A percentile compares a stretch with the other conserved stretches of the same genome.
These are phyloP conservation scores for Acidiella bohemica DNA, from an alignment of 495 filamentous ascomycete species.

Conservation along the genomic window DNA sequence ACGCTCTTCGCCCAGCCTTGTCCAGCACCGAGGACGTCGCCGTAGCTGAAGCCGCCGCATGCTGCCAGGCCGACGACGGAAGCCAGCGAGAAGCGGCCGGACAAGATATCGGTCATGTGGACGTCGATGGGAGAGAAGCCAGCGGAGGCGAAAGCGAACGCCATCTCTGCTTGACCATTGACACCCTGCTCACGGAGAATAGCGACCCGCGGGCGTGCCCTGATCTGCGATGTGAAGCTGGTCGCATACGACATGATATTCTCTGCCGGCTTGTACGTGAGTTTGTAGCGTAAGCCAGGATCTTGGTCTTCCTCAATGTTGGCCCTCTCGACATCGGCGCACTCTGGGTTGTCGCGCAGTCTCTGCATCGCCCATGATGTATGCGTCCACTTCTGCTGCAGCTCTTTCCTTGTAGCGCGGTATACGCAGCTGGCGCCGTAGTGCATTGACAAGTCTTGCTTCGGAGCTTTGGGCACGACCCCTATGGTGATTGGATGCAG, in stretches of 20 bases:
- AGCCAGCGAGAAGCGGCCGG: conserved; percentile 57
- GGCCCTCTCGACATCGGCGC: conserved; percentile 73
- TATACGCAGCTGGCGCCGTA: conserved; percentile 55
- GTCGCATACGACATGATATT: conserved; percentile 53
- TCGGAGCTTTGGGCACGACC: conserved; percentile 50
- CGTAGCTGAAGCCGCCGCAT: conserved; percentile 94
- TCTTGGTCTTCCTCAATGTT: conserved; percentile 62
- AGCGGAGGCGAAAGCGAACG: conserved; percentile 83
- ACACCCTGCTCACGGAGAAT: conserved; percentile 92
- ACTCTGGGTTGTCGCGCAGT: conserved; percentile 74
- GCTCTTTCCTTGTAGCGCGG: conserved; percentile 49
- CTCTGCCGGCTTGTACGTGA: conserved; percentile 71
- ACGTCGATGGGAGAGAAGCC: conserved; percentile 88
- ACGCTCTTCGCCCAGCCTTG: conserved; percentile 96
- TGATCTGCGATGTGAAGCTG: conserved; percentile 58
- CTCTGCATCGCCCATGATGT: conserved; percentile 89
- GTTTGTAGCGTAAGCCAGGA: conserved; percentile 73
- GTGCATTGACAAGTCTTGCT: conserved; percentile 66
- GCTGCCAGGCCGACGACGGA: conserved; percentile 80
- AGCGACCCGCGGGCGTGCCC: conserved; percentile 68
- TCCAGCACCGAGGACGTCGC: conserved; percentile 88
- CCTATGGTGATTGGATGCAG: conserved; percentile 49
- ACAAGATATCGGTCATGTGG: conserved; percentile 91
- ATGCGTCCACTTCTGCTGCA: conserved; percentile 79
- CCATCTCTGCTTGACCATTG: conserved; percentile 94